phyloP scores from a whole-genome alignment of 495 filamentous ascomycete species.

The Cladorrhinum samala region DNA sequence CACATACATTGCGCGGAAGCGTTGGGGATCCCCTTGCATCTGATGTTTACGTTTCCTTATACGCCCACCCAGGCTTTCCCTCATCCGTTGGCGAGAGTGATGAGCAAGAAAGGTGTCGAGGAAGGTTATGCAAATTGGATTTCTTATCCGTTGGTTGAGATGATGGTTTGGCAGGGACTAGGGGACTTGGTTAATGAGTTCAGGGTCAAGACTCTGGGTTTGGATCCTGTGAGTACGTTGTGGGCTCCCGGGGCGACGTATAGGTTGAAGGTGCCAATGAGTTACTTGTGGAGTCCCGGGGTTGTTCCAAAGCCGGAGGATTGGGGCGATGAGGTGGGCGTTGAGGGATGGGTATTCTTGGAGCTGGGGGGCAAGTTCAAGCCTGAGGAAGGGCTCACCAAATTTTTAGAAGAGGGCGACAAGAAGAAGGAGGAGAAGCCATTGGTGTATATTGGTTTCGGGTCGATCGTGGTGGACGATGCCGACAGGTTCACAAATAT shows the following conservation, averaged over 20 bases:
- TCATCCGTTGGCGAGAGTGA: constrained; percentile 66
- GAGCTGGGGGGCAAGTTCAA: constrained; percentile 57
- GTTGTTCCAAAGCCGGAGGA: constrained; percentile 75
- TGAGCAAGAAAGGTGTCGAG: constrained; percentile 51
- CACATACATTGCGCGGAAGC: constrained; percentile 79
- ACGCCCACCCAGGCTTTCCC: constrained; percentile 63
- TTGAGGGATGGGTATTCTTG: constrained; percentile 72
- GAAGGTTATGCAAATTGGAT: constrained; percentile 61
- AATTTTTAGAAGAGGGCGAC: constrained; percentile 50
- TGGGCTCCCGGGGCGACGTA: constrained; percentile 61
- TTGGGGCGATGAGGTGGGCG: constrained; percentile 64
- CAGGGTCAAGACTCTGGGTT: constrained; percentile 55
- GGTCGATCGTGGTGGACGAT: constrained; percentile 64
- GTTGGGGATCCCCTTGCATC: constrained; percentile 67
- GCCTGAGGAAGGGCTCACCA: constrained; percentile 54
- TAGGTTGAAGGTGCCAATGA: constrained; percentile 64
- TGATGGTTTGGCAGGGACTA: constrained; percentile 76
- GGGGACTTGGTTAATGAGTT: constrained; percentile 73
- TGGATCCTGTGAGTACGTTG: constrained; percentile 60
- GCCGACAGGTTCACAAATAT: constrained; percentile 54
- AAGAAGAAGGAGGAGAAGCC: constrained; percentile 37
- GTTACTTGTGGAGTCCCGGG: constrained; percentile 76
- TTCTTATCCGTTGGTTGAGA: constrained; percentile 68
- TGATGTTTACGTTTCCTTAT: constrained; percentile 83
- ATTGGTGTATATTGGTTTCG: constrained; percentile 63